Evolutionary conservation across 257 asterid species (phyloP).

Genomic region (Euphrasia confusa): DNA sequence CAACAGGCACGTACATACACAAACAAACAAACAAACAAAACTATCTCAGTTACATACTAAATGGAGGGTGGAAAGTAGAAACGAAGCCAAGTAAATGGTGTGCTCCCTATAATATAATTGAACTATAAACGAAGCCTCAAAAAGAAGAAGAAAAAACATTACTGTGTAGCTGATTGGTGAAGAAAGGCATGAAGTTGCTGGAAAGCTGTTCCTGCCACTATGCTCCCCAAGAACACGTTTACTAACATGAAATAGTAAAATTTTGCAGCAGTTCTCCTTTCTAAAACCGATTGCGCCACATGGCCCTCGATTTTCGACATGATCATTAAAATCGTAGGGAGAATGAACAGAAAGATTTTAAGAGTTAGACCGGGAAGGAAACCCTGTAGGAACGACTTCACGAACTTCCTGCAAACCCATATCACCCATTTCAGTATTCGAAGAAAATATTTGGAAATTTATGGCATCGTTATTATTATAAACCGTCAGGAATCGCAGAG

Average conservation of each 20-base stretch:
- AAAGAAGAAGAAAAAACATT: slow-evolving; percentile 24
- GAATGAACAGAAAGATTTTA: slow-evolving; percentile 62
- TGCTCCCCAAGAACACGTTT: slow-evolving; percentile 95
- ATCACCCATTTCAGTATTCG: background rate
- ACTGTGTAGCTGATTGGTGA: slow-evolving; percentile 86
- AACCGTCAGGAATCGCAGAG: too few relatives aligned
- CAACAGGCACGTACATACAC: background rate
- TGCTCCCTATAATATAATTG: background rate
- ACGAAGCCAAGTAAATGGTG: too few relatives aligned
- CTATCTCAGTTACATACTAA: background rate
- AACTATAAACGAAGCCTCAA: slow-evolving; percentile 4
- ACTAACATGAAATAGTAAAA: slow-evolving; percentile 90
- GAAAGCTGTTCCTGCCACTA: slow-evolving; percentile 90
- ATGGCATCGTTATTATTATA: background rate
- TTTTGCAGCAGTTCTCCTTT: slow-evolving; percentile 73
- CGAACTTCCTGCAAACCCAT: slow-evolving; percentile 59
- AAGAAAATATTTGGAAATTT: background rate
- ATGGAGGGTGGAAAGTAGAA: background rate
- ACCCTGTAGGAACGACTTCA: slow-evolving; percentile 89
- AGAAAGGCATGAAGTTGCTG: slow-evolving; percentile 93
- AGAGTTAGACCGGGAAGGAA: slow-evolving; percentile 96
- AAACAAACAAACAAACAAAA: background rate
- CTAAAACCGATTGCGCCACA: slow-evolving; percentile 66
- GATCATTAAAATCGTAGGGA: slow-evolving; percentile 67
- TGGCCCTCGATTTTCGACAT: slow-evolving; percentile 95